These are phyloP conservation scores for Globisporangium sylvaticum DNA, from an alignment of 352 stramenopile species.

Conservation along the genomic window DNA sequence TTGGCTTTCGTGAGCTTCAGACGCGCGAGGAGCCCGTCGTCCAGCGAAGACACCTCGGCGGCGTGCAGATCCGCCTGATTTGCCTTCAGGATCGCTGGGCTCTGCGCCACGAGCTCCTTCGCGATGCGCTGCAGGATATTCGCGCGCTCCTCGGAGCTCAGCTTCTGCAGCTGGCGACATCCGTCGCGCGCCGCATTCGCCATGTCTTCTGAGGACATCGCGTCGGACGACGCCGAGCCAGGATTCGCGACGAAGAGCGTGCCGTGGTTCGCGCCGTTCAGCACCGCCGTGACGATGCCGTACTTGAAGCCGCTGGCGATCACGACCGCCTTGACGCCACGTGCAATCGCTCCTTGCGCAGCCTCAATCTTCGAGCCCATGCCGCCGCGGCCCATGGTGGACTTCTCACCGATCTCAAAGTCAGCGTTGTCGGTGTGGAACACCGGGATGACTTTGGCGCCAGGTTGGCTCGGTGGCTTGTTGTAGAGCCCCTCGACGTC, in stretches of 20 bases:
- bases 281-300: conserved; percentile 87
- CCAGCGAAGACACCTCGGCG: conserved; percentile 58
- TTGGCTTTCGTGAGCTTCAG: conserved; percentile 92
- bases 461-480: conserved; percentile 70
- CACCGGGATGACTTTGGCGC: conserved; percentile 75
- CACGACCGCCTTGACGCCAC: conserved; percentile 90
- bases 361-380: conserved; percentile 95
- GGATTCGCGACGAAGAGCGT: conserved; percentile 86
- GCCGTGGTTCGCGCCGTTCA: conserved; percentile 76
- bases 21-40: conserved; percentile 66
- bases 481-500: conserved; percentile 97
- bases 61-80: conserved; percentile 91
- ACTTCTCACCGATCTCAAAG: conserved; percentile 82
- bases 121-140: conserved; percentile 89
- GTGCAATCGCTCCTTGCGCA: conserved; percentile 83
- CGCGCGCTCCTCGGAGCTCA: conserved; percentile 83
- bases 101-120: conserved; percentile 74
- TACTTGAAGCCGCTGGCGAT: conserved; percentile 94
- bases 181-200: conserved; percentile 78
- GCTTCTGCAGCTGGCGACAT: conserved; percentile 84
- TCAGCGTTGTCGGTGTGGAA: conserved; percentile 53
- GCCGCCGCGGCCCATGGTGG: conserved; percentile 85
- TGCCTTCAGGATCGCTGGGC: conserved; percentile 85
- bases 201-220: conserved; percentile 67
- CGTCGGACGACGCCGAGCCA: conserved; percentile 28